Evolutionary conservation across 2,329 filamentous ascomycete genomes (phyloP), one percentile per base, ranked within the genome.

Genomic region (Simplicillium sp.): DNA sequence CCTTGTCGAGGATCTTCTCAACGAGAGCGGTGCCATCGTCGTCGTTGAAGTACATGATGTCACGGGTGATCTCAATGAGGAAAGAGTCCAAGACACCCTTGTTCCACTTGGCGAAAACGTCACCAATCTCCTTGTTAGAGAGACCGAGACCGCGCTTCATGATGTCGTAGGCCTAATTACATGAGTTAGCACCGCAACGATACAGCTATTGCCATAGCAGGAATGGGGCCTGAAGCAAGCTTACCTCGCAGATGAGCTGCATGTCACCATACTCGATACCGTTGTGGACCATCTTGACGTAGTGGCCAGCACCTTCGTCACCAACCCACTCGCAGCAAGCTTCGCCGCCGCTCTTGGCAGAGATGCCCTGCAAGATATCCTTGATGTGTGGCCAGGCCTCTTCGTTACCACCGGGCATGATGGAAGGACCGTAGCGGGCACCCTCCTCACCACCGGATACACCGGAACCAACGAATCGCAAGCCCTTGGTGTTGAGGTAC

Each of bases 231-330:
- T 12, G n/a, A n/a, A 31, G 28, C 25, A 25, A 29, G 44, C 78
- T 56, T 71, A 95, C 90, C 82, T 98, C 92, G 70, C 84, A 94
- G 66, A 98, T 98, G 60, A 98, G 79, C 77, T 98, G 92, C 92
- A 98, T 98, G 74, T 98, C 92, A 81, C 92, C 92, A 66, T 98
- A 98, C 75, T 98, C 92, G 58, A 98, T 98, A 79, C 92, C 92
- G 73, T 98, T 98, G 84, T 98, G 92, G 50, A 98, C 92, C 92
- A 98, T 98, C 86, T 98, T 98, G 76, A 98, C 90, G 77, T 96
- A 98, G 82, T 98, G 92, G 57, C 92, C 92, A 71, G 92, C 87
- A 80, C 92, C 92, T 69, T 97, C 88, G 71, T 97, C 92, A 73
- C 92, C 92, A 58, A 98, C 92, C 92, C 92, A 98, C 71, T 98